Evolutionary conservation across 805 yeast species (phyloP).

Genomic region (Saccharomycopsis amapae): DNA sequence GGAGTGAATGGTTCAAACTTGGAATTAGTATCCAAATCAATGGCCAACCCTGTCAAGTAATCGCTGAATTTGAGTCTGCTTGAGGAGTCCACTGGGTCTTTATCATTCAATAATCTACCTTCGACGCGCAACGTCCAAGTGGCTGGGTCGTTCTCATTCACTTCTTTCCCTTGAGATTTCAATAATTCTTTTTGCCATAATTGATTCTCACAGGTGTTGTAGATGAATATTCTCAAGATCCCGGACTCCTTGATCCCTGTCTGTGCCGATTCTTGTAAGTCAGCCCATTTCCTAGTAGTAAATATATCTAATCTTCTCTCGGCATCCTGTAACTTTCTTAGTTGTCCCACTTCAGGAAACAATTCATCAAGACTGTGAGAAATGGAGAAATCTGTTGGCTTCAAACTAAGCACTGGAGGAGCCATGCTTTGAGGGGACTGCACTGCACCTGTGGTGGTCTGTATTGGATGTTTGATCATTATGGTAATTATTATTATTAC

Average conservation of each 20-base stretch:
- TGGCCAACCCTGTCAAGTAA: constrained; percentile 74
- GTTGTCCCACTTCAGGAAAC: constrained; percentile 66
- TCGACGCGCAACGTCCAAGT: constrained; percentile 85
- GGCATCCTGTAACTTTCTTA: constrained; percentile 67
- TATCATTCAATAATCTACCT: constrained; percentile 63
- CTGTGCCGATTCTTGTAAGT: constrained; percentile 64
- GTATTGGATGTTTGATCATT: constrained; percentile 5
- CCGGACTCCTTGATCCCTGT: constrained; percentile 43
- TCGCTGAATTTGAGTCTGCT: constrained; percentile 62
- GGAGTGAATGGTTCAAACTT: constrained; percentile 20
- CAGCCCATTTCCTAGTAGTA: constrained; percentile 76
- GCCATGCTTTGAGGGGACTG: constrained; percentile 23
- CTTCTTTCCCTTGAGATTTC: constrained; percentile 22
- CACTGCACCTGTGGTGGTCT: constrained; percentile 22
- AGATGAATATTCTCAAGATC: constrained; percentile 68
- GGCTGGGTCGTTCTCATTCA: constrained; percentile 33
- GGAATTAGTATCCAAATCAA: constrained; percentile 48
- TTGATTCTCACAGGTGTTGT: constrained; percentile 78
- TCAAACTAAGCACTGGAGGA: constrained; percentile 23
- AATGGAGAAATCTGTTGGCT: constrained; percentile 49
- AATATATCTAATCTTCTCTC: constrained; percentile 77
- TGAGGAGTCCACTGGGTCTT: constrained; percentile 40
- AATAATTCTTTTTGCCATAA: constrained; percentile 60
- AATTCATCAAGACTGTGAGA: constrained; percentile 38
- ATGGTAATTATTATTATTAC: background rate